Conservation (phyloP, 306 rosid species). For the Prunus armeniaca region DNA sequence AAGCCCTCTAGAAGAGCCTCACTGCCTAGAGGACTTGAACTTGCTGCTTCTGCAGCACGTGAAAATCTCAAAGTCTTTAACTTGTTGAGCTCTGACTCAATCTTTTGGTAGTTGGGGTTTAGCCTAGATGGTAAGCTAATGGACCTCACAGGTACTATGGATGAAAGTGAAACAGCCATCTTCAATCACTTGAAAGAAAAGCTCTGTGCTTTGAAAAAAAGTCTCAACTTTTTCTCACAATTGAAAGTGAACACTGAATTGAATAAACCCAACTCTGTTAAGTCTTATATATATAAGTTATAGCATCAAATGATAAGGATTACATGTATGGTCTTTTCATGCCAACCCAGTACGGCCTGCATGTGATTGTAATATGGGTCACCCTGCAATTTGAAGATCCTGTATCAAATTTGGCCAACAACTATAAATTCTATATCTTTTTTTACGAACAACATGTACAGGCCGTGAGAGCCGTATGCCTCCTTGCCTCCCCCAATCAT, state of each 20-base stretch:
- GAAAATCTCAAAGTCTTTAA: conserved; percentile 36
- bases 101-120: conserved; percentile 44
- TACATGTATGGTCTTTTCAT: background rate
- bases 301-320: background rate
- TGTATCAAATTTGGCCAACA: conserved; percentile 31
- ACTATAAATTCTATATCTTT: conserved; percentile 9
- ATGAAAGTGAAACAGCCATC: conserved; percentile 20
- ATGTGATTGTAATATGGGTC: conserved; percentile 11
- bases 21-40: conserved; percentile 21
- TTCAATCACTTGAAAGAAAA: background rate
- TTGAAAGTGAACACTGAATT: background rate
- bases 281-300: conserved; percentile 4
- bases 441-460: conserved; percentile 12
- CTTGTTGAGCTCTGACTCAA: conserved; percentile 47
- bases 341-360: conserved; percentile 13
- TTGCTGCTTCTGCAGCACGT: conserved; percentile 21
- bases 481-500: conserved; percentile 36
- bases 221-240: background rate
- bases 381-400: conserved; percentile 19
- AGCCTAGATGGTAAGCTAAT: conserved; percentile 73
- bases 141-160: conserved; percentile 50
- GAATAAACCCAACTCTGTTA: background rate
- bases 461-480: conserved; percentile 18
- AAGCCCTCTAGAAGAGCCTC: conserved; percentile 46
- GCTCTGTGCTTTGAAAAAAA: background rate